Evolutionary conservation across 805 yeast genomes (phyloP).

Genomic region (Ogataea corticis): DNA sequence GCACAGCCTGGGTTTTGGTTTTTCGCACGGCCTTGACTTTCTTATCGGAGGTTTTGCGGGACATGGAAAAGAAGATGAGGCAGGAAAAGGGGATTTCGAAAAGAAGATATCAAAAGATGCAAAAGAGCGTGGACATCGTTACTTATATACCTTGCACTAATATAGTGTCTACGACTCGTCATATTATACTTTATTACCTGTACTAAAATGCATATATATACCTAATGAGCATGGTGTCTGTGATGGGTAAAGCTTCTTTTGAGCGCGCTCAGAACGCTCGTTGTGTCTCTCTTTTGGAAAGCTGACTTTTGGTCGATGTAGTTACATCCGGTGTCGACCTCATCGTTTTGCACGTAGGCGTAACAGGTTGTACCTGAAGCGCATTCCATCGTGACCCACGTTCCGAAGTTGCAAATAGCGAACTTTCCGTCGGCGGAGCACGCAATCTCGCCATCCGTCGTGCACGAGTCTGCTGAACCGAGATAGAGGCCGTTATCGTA

Average conservation of each 20-base stretch:
- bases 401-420: conserved; percentile 57
- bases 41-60: background rate
- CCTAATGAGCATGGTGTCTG: conserved; percentile 20
- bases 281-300: conserved; percentile 33
- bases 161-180: background rate
- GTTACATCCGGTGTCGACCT: conserved; percentile 53
- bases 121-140: no score
- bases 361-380: conserved; percentile 65
- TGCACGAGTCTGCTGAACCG: conserved; percentile 44
- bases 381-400: conserved; percentile 59
- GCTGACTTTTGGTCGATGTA: conserved; percentile 35
- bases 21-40: background rate
- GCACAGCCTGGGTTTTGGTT: background rate
- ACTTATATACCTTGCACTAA: no score
- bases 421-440: conserved; percentile 52
- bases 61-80: background rate
- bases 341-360: conserved; percentile 45
- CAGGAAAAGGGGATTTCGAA: no score
- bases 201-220: background rate
- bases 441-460: conserved; percentile 48
- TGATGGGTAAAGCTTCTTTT: conserved; percentile 25
- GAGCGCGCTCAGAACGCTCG: conserved; percentile 18
- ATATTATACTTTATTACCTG: conserved; percentile 1
- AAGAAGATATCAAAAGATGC: no score
- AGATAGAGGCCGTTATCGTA: conserved; percentile 43